phyloP scores from a whole-genome alignment of 148 eudicot species.

The Fallopia convolvulus region DNA sequence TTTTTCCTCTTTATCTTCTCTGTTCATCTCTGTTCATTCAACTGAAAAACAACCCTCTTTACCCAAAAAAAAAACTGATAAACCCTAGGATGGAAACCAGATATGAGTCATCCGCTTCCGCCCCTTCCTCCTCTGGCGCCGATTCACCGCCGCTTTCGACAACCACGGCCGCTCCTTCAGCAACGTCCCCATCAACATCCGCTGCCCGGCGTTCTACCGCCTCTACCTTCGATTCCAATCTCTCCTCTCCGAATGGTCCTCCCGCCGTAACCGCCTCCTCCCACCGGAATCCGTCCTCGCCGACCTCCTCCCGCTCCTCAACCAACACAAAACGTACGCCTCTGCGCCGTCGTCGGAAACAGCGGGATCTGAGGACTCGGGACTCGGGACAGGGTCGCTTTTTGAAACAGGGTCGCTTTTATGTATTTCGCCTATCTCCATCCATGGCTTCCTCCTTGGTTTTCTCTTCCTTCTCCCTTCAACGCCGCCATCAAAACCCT shows the following conservation, averaged over 20 bases:
- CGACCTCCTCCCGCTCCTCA: conserved; percentile 25
- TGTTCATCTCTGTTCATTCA: too few relatives aligned
- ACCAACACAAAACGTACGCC: conserved; percentile 23
- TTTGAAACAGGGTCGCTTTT: too few relatives aligned
- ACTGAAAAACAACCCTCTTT: too few relatives aligned
- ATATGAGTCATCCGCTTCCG: conserved; percentile 19
- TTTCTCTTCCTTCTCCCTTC: too few relatives aligned
- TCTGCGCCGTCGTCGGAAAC: conserved; percentile 95
- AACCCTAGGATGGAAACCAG: too few relatives aligned
- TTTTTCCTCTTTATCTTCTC: too few relatives aligned
- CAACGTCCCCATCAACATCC: conserved; percentile 24
- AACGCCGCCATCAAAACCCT: too few relatives aligned
- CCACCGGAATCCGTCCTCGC: not conserved
- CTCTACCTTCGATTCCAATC: not conserved
- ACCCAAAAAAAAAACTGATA: too few relatives aligned
- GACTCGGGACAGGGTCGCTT: too few relatives aligned
- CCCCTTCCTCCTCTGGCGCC: conserved; percentile 40
- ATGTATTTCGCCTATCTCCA: too few relatives aligned
- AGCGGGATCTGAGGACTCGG: conserved; percentile 44
- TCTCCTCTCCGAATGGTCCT: not conserved
- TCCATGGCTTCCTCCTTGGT: too few relatives aligned
- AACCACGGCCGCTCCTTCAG: conserved; percentile 15
- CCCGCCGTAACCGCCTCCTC: not conserved
- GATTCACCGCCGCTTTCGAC: conserved; percentile 17
- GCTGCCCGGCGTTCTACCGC: not conserved